Base-by-base conservation (phyloP, 2,329 filamentous ascomycete genomes). In the Beauveria bassiana region DNA sequence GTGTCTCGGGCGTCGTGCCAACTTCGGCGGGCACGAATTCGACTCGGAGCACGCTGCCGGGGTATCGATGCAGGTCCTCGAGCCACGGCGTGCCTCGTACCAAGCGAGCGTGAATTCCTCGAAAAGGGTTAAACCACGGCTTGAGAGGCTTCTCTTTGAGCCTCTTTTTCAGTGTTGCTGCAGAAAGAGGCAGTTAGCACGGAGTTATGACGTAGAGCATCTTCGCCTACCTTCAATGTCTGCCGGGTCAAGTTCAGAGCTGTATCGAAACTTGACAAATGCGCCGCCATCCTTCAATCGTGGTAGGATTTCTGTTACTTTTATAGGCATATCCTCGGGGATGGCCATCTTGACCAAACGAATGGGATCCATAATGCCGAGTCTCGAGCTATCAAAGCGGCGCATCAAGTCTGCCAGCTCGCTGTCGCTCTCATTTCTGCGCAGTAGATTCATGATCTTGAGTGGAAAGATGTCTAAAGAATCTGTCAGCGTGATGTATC, bases 51-150 rank as follows among this genome's bases (percentile, higher is more conserved):
- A 90, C 82, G 46, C 80, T 80, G 62, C 87, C 91, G 0, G 95
- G 95, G 56, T 92, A 86, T 7, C 92, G 85, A 67, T 91, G 89
- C 31, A 99, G 77, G 71, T 99, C 95, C 70, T 98, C 95, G 3
- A 98, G 82, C 95, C 95, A 99, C 0, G 95, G 95, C 24, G 87
- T 85, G 10, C 95, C 95, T 61, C 85, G 81, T 2, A 99, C 95
- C 7, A 92, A 77, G 26, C 86, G 86, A 3, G 86, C 86, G 54
- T 84, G 82, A 61, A 96, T 87, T 16, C 82, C 77, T 24, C 85
- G 81, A 65, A 96, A 87, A 0, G 92, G 92, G 67, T 88, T 96
- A 78, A 95, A 97, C 90, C 93, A 96, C 3, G 93, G 93, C 64
- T 86, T 90, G 43, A 96, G 83, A 0, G 88, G 88, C 18, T 87